Conservation (phyloP, 1,284 basidiomycete species). For the Sparassis latifolia region DNA sequence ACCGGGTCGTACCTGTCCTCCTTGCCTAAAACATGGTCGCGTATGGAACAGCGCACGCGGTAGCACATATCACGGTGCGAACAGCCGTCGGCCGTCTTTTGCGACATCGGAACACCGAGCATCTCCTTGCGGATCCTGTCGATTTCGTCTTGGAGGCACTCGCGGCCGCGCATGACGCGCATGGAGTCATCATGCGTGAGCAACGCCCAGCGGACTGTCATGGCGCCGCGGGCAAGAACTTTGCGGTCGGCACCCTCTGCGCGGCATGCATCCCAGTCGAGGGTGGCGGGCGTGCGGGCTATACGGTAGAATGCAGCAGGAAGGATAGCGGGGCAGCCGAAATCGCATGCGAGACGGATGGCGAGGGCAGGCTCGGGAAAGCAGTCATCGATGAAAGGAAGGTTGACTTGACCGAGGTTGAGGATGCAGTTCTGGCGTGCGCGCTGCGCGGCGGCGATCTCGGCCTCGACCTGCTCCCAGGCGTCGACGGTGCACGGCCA, state of each 20-base stretch:
- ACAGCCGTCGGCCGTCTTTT: too few species aligned
- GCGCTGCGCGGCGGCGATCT: slow-evolving; percentile 3
- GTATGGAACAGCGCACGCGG: too few species aligned
- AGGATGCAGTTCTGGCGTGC: background rate
- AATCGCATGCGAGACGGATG: slow-evolving; percentile 4
- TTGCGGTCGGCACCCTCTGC: background rate
- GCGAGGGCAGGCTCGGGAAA: slow-evolving; percentile 1
- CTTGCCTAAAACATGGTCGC: too few species aligned
- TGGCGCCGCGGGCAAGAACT: background rate
- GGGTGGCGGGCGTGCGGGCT: background rate
- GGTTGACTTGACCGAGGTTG: background rate
- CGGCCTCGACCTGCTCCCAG: slow-evolving; percentile 40
- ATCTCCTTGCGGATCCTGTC: background rate
- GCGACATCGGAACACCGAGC: background rate
- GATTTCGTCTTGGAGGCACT: background rate
- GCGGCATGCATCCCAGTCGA: background rate
- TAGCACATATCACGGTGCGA: too few species aligned
- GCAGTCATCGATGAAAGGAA: background rate
- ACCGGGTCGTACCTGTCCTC: too few species aligned
- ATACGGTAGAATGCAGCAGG: background rate
- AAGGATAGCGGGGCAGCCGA: slow-evolving; percentile 3
- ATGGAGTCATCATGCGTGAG: background rate
- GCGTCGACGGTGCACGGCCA: slow-evolving; percentile 54
- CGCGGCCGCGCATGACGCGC: background rate
- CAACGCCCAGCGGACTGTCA: background rate